These are phyloP conservation scores for Ramularia endophylla DNA, from an alignment of 2,329 filamentous ascomycete species.

Conservation along the genomic window DNA sequence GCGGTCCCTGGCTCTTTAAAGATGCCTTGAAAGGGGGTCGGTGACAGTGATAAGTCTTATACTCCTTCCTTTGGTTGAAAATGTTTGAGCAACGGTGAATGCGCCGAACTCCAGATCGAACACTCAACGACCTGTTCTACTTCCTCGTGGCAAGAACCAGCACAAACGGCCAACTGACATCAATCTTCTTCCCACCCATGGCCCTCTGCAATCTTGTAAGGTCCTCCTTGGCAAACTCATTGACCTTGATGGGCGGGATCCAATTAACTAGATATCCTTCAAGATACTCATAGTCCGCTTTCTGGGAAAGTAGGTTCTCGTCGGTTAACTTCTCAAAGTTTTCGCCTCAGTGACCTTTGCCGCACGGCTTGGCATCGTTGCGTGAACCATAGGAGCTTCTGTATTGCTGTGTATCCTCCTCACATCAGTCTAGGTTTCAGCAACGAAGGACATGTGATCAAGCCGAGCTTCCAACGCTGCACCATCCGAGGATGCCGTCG, in stretches of 20 bases:
- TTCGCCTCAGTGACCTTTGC: slow-evolving; percentile 4
- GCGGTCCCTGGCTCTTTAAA: no score
- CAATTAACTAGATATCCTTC: slow-evolving; percentile 6
- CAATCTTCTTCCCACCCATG: slow-evolving; percentile 3
- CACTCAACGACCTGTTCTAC: no score
- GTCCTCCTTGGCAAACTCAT: slow-evolving; percentile 2
- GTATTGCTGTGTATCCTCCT: slow-evolving; percentile 2
- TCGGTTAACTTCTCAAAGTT: slow-evolving; percentile 3
- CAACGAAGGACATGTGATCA: slow-evolving; percentile 5
- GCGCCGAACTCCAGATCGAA: no score
- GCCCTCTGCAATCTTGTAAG: slow-evolving; percentile 4
- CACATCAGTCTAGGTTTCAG: slow-evolving; percentile 3
- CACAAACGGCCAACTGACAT: slow-evolving; percentile 6
- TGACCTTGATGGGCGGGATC: slow-evolving; percentile 6
- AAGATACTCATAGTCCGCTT: slow-evolving; percentile 5
- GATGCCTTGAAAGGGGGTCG: no score
- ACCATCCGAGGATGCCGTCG: neutral
- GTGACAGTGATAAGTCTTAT: no score
- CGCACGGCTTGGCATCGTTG: neutral
- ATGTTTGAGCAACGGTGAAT: no score
- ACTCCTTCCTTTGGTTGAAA: no score
- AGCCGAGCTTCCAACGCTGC: slow-evolving; percentile 7
- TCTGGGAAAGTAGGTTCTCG: slow-evolving; percentile 1
- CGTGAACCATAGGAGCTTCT: neutral
- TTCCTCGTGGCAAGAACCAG: slow-evolving; percentile 10